Base-by-base conservation (phyloP, 192 early-diverging fungal species). In the Coemansia sp. region DNA sequence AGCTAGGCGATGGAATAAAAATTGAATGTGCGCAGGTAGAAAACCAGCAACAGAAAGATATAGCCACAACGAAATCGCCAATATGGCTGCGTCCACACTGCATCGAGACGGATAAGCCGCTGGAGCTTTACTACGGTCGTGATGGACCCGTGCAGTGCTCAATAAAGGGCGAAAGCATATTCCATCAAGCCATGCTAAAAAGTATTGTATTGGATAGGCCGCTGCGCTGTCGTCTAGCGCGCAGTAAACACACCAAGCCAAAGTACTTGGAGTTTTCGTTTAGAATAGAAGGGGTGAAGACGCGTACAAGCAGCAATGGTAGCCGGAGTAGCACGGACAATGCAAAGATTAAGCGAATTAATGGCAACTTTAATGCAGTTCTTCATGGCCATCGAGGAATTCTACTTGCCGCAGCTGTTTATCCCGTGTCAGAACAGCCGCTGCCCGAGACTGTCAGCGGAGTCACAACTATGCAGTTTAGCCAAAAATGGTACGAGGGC, bases 381-480 rank as follows among this genome's bases (percentile, higher is more conserved):
- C 24, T 82, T 22, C 79, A 82, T 23, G 79, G 67, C 8, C 56
- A 60, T 23, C 58, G 60, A 25, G 74, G 70, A 12, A 56, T 49
- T 21, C 12, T 82, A 25, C 51, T 70, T 27, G 70, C 73, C 1
- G 79, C 58, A 0, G 54, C 69, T 10, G 41, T 82, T 23, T 82
- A 82, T 30, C 67, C 79, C 10, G 67, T 82, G 5, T 38, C 61
- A 5, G 67, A 69, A 22, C 61, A 65, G 26, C 47, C 73, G 41
- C 60, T 82, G 62, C 79, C 79, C 19, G 65, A 67, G 47, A 62
- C 60, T 7, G 79, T 76, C 7, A 51, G 38, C 18, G 79, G 79
- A 7, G 67, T 82, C 10, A 66, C 67, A 8, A 82, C 79, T 4
- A 61, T 82, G 61, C 70, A 68, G 67, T 72, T 82, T 61, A 64